Percentiles rank a stretch among this genome's conserved stretches.
These are phyloP conservation scores for Botrytis byssoidea DNA, from an alignment of 2,329 filamentous ascomycete species.

Conservation along the genomic window DNA sequence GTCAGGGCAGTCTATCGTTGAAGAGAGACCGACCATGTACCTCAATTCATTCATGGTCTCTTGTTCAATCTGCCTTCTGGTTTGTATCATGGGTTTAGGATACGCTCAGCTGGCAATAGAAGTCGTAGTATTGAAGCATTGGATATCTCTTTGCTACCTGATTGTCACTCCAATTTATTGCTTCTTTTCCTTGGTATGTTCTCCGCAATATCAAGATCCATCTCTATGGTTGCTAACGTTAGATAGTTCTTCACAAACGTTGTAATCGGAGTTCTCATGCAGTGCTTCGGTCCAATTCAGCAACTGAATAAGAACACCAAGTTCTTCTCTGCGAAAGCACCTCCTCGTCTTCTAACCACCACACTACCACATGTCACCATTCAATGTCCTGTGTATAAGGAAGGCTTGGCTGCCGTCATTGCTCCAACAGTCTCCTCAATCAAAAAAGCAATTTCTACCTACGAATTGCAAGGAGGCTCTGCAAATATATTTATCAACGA, in stretches of 20 bases:
- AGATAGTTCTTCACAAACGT: slow-evolving; percentile 69
- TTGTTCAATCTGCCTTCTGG: slow-evolving; percentile 64
- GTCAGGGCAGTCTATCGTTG: slow-evolving; percentile 63
- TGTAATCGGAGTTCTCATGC: slow-evolving; percentile 71
- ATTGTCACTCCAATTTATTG: slow-evolving; percentile 68
- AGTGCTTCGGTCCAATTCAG: slow-evolving; percentile 72
- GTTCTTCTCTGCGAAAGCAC: slow-evolving; percentile 74
- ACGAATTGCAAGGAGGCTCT: slow-evolving; percentile 74
- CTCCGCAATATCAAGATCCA: neutral
- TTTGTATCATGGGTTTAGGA: slow-evolving; percentile 65
- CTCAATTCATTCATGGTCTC: slow-evolving; percentile 68
- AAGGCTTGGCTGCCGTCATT: slow-evolving; percentile 73
- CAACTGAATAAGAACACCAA: slow-evolving; percentile 75
- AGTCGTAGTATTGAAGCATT: slow-evolving; percentile 62
- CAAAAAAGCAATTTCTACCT: slow-evolving; percentile 74
- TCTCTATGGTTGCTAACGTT: neutral
- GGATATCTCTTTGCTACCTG: slow-evolving; percentile 62
- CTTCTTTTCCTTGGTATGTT: slow-evolving; percentile 65
- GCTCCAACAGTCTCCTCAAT: slow-evolving; percentile 73
- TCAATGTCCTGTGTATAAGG: slow-evolving; percentile 86
- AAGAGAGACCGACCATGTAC: slow-evolving; percentile 65
- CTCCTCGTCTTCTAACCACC: slow-evolving; percentile 56
- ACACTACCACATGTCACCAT: slow-evolving; percentile 73
- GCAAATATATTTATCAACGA: slow-evolving; percentile 77
- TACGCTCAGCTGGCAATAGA: slow-evolving; percentile 69